Evolutionary conservation across 805 yeast genomes (phyloP).

Genomic region (Zygosaccharomyces kombuchaensis): DNA sequence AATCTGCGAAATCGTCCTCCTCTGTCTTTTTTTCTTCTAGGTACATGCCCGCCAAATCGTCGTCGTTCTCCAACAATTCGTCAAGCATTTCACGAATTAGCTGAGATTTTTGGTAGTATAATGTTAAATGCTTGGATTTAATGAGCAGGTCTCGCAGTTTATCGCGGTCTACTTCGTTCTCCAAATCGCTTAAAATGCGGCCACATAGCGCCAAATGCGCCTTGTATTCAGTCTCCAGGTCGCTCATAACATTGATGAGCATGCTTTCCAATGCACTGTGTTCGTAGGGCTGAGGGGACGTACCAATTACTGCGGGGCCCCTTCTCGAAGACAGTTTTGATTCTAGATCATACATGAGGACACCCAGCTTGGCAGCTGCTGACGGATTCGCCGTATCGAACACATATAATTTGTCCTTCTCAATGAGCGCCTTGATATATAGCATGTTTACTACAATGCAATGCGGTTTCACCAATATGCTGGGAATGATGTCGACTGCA

Average conservation of each 20-base stretch:
- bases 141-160: constrained; percentile 68
- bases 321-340: constrained; percentile 49
- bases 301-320: constrained; percentile 21
- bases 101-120: constrained; percentile 69
- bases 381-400: constrained; percentile 60
- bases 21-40: constrained; percentile 43
- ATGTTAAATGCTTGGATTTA: constrained; percentile 63
- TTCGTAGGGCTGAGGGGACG: constrained; percentile 55
- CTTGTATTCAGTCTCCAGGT: constrained; percentile 70
- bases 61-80: constrained; percentile 81
- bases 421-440: constrained; percentile 87
- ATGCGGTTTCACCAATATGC: constrained; percentile 70
- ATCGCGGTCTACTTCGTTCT: constrained; percentile 73
- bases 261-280: constrained; percentile 81
- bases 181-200: constrained; percentile 61
- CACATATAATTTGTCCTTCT: constrained; percentile 69
- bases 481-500: constrained; percentile 80
- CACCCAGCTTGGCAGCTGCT: constrained; percentile 67
- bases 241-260: constrained; percentile 72
- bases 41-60: constrained; percentile 77
- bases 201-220: constrained; percentile 57
- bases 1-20: constrained; percentile 54
- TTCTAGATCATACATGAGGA: constrained; percentile 81
- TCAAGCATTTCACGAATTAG: constrained; percentile 79
- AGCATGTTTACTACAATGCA: constrained; percentile 78